A percentile compares a stretch with the other conserved stretches of the same genome.
Evolutionary conservation across 208 protist species (phyloP).

Genomic region (Naegleria fowleri): DNA sequence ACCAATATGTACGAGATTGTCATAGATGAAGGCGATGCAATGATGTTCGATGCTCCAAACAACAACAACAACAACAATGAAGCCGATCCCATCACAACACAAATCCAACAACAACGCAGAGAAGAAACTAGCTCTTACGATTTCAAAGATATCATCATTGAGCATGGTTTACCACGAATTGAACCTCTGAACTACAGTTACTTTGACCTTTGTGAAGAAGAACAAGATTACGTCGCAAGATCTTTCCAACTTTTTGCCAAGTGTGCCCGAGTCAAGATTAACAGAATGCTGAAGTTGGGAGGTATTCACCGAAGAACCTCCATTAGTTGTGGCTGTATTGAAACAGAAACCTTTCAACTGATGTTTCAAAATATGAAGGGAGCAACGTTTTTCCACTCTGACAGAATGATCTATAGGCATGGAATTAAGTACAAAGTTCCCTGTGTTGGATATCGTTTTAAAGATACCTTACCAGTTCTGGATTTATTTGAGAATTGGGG

Average conservation of each 20-base stretch:
- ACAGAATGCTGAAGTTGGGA: neutral
- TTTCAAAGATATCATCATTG: neutral
- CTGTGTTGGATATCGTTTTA: conserved; percentile 5
- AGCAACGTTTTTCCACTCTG: neutral
- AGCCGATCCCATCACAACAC: neutral
- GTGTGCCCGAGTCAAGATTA: neutral
- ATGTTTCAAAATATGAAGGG: neutral
- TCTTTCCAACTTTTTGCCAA: neutral
- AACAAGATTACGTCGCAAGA: neutral
- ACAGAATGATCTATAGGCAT: neutral
- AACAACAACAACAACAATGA: neutral
- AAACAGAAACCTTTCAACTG: neutral
- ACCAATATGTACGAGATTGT: neutral
- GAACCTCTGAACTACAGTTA: neutral
- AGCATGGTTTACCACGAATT: neutral
- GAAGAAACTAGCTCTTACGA: neutral
- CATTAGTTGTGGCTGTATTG: neutral
- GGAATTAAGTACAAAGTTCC: neutral
- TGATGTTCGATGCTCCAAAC: neutral
- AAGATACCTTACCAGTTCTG: neutral
- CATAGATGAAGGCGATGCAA: neutral
- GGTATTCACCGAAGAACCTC: neutral
- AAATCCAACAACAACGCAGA: neutral
- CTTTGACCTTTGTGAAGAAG: neutral
- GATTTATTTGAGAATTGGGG: neutral